Evolutionary conservation across 352 stramenopile species (phyloP), one percentile per base, ranked within the genome.

Genomic region (Globisporangium paddicum): DNA sequence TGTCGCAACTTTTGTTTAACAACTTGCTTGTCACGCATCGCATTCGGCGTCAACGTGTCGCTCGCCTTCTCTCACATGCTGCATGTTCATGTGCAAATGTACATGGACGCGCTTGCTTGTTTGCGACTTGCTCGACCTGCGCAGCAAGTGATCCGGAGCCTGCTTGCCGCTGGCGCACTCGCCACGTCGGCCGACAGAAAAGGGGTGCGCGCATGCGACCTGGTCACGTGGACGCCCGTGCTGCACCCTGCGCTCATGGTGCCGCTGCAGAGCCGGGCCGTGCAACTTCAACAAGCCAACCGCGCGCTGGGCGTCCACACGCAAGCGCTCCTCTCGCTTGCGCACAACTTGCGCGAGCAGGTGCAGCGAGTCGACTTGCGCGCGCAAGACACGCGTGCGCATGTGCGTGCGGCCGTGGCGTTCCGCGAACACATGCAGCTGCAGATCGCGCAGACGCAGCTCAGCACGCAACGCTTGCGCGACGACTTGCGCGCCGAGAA

Each of bases 201-300:
- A 50, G 67, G 69, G 5, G 60, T 72, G 34, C 61, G 62, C 19
- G 52, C 69, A n/a, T 66, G 69, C 55, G 69, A 78, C 25, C 45
- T 71, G 18, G 67, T 69, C 45, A 66, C 58, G 30, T 77, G 72
- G 69, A 75, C 63, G 0, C 50, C 64, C n/a, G 55, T 64, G 19
- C 37, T 72, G 21, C 67, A 75, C 11, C 63, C 72, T 7, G 57
- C 65, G 9, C 49, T 75, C 14, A 67, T 75, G 45, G 58, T 68
- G 45, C 68, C 70, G 7, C 51, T 80, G 30, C 66, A 72, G 56
- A 55, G 69, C 37, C 38, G 52, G 6, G 34, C 64, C 9, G 19
- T 66, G 41, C 62, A 73, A 21, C 62, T 77, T 44, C 54, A 72
- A 25, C 64, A 67, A 41, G 30, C 60, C 5, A 73, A 67, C 51